Base-by-base conservation (phyloP, 495 filamentous ascomycete species). In the Penicillium diatomitis region DNA sequence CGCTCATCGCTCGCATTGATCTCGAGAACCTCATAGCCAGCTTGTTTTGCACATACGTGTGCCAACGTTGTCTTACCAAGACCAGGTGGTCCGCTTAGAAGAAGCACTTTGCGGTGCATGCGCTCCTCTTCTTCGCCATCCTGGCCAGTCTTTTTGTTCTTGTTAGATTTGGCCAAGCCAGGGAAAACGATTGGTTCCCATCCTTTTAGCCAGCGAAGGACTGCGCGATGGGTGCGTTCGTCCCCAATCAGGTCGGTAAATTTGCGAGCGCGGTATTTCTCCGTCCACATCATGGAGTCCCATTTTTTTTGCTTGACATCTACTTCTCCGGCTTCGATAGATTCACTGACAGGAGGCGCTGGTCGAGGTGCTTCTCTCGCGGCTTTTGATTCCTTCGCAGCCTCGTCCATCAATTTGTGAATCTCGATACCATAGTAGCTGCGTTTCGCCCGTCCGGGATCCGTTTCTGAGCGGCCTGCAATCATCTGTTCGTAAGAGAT, bases 111-210 rank as follows among this genome's bases (percentile, higher is more conserved):
- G 46, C 84, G 74, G 53, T 91, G 87, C 11, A 78, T 67, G 41
- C 75, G 81, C 56, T 87, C 85, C 47, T 88, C 69, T 30, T 82
- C 68, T 28, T 82, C 78, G 1, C 66, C 68, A 8, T 75, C 67
- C 27, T 67, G 61, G 7, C 39, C 45, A 11, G 54, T 35, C 38
- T 67, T 72, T 46, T 68, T 68, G 0, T 70, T 57, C 47, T 80
- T 85, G 7, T 32, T 36, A 44, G 74, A 64, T 52, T 75, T 83
- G 11, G 74, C 71, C 3, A 80, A 67, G 28, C 84, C 81, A 0
- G 90, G 89, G 61, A 95, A 97, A 3, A 98, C 92, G 49, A 95
- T 79, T 8, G 82, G 79, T 56, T 98, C 92, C 92, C 92, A 97
- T 6, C 71, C 76, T 64, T 96, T 97, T 33, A 98, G 69, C 92